Conservation (phyloP, 208 protist species). For the Tritrichomonas musculus region DNA sequence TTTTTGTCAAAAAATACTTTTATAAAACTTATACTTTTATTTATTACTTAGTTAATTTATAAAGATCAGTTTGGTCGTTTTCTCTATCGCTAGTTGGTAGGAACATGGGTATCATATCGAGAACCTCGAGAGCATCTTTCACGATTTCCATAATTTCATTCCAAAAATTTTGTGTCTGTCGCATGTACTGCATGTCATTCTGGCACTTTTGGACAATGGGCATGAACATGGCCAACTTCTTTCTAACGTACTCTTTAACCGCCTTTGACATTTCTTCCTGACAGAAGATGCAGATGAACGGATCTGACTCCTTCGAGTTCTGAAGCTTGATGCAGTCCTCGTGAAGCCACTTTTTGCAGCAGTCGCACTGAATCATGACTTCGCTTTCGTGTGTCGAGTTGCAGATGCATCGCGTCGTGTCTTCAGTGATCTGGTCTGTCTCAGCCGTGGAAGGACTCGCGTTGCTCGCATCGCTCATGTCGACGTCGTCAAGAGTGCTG, state of each 20-base stretch:
- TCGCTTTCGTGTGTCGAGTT: neutral
- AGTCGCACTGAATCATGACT: neutral
- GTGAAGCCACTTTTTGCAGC: constrained; percentile 9
- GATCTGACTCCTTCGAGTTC: neutral
- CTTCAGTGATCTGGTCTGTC: neutral
- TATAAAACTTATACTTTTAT: no score
- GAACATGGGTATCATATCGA: neutral
- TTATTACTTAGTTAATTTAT: no score
- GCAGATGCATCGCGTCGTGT: neutral
- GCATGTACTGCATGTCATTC: neutral
- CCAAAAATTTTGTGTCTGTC: neutral
- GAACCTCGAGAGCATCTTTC: neutral
- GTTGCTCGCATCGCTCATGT: neutral
- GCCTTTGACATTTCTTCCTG: constrained; percentile 1
- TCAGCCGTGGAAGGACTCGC: neutral
- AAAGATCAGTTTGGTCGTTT: no score
- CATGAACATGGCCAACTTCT: neutral
- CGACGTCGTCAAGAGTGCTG: neutral
- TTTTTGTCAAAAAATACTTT: no score
- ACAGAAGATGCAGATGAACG: constrained; percentile 23
- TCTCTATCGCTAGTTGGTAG: neutral
- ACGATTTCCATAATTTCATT: neutral
- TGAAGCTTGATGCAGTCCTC: neutral
- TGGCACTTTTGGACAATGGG: neutral
- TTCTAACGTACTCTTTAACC: neutral